Base-by-base conservation (phyloP, 129 eudicot species). In the Pulicaria dysenterica region DNA sequence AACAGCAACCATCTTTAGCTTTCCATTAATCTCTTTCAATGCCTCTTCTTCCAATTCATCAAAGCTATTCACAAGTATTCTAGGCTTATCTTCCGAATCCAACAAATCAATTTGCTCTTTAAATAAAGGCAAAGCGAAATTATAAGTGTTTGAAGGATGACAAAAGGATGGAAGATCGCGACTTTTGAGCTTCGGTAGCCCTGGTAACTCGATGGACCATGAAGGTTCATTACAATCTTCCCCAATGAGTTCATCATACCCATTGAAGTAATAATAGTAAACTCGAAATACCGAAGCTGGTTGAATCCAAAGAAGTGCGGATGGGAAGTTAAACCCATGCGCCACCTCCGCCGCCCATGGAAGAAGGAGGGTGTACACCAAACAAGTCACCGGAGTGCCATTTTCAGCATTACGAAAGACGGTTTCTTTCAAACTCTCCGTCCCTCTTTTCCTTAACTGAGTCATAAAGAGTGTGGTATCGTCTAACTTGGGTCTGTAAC, bases 341-440 rank as follows among this genome's bases (percentile, higher is more conserved):
- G 84, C 85, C 60, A 82, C 88, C 54, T 59, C 43, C 0, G 78
- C 79, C 0, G 72, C 86, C 95, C 95, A 88, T 0, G 84, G 77
- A 19, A 82, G 42, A 15, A 74, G 64, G 31, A 61, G 42, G 39
- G 79, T 80, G 79, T 88, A 85, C 3, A 85, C 82, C n/a, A 85
- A 6, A 50, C 72, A 54, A 31, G 81, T 60, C 13, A 83, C 9
- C 0, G 87, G 83, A 0, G 55, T 45, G 38, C 77, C 77, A 0
- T 51, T 12, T 3, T 38, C 12, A 1, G 54, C 66, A 0, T 44
- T 7, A 0, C 58, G 38, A 7, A 6, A 37, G 3, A 86, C 70
- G 57, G 63, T 58, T 7, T 70, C 70, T 60, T 15, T 69, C n/a
- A 83, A 8, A 8, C 72, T 6, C 44, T 60, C 36, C 3, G 74